Base-by-base conservation (phyloP, 257 asterid species). In the Plectranthus barbatus region DNA sequence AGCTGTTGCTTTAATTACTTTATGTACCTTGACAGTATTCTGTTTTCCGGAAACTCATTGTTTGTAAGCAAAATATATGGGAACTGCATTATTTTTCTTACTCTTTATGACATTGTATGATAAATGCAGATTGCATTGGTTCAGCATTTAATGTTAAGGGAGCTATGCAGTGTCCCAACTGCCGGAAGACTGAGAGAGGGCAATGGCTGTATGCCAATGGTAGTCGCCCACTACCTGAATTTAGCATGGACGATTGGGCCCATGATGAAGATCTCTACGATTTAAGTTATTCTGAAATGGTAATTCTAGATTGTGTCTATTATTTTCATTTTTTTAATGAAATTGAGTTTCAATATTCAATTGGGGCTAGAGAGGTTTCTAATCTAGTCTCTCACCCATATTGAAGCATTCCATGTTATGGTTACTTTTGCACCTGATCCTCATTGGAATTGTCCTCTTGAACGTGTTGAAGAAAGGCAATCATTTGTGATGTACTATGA, bases 131-230 rank as follows among this genome's bases (percentile, higher is more conserved):
- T 84, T 93, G 99, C 87, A 93, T 93, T 59, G 99, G 99, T 66
- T 93, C 99, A 11, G 99, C 97, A 72, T 93, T 93, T 74, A 93
- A 93, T 71, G 55, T 72, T n/a, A 90, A 93, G 80, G 99, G 97
- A 67, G 87, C 91, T 62, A 93, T 93, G 99, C 97, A 90, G 82
- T 93, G 99, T 74, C 99, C 97, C 57, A 93, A 93, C 82, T 93
- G 99, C 81, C 93, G 99, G 26, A 84, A 93, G 77, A 79, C 82
- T 74, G 99, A 93, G 86, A 90, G 85, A 83, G 97, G 99, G 19
- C 99, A 84, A 69, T 93, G 99, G 99, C 86, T 90, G 46, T 93
- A 80, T 81, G 95, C 96, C 15, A 82, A 74, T 74, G 96, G 99
- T 47, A 70, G 80, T 73, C 95, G 95, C 49, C 77, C 95, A 44